Conservation (phyloP, 2,329 filamentous ascomycete genomes). For the Alternaria incomplexa region DNA sequence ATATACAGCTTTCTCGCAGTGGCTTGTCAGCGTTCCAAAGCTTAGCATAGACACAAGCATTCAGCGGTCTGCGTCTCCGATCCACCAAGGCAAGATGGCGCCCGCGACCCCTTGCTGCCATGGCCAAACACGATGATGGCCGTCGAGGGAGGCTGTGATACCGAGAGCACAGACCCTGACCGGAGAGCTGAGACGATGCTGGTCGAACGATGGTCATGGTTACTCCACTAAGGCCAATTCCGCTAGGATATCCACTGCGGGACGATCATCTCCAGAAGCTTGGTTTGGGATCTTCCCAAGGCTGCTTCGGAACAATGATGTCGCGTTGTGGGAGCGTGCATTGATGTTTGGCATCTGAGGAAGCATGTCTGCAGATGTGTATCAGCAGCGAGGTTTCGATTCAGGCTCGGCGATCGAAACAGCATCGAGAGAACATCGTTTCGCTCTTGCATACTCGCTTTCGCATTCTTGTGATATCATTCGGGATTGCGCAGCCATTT, state of each 20-base stretch:
- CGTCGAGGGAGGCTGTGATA: constrained; percentile 26
- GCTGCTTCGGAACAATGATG: constrained; percentile 24
- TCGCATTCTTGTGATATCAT: not conserved
- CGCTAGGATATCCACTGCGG: constrained; percentile 21
- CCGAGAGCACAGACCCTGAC: constrained; percentile 21
- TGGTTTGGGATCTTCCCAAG: constrained; percentile 6
- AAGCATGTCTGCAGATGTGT: constrained; percentile 23
- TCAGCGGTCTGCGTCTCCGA: constrained; percentile 13
- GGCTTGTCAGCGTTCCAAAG: constrained; percentile 21
- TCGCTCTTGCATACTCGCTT: not conserved
- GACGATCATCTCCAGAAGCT: constrained; percentile 28
- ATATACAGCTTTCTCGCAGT: constrained; percentile 28
- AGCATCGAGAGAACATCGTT: constrained; percentile 4
- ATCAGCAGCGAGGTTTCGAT: constrained; percentile 31
- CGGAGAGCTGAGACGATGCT: constrained; percentile 31
- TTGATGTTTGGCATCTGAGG: constrained; percentile 41
- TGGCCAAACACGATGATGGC: constrained; percentile 21
- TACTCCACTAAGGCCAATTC: constrained; percentile 9
- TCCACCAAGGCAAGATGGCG: constrained; percentile 4
- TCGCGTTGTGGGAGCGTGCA: constrained; percentile 26
- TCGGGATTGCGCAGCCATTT: not conserved
- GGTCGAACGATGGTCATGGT: constrained; percentile 32
- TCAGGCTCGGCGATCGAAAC: constrained; percentile 39
- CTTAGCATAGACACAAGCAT: constrained; percentile 42
- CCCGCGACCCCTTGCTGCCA: constrained; percentile 9